Conservation (phyloP, 768 basidiomycete species). For the Lactarius indigo region DNA sequence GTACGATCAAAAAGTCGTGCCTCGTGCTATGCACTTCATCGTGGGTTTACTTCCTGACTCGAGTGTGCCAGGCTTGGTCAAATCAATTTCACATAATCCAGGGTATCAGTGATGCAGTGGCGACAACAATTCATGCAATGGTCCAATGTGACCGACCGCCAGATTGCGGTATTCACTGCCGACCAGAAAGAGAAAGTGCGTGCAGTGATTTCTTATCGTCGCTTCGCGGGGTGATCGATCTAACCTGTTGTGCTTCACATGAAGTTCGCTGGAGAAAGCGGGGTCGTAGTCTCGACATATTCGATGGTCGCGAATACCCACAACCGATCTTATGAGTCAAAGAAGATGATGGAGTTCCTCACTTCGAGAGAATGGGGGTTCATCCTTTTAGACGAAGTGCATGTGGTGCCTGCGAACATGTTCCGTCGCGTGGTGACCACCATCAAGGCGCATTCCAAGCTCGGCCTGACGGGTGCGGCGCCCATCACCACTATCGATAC, state of each 20-base stretch:
- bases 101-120: slow-evolving; percentile 98
- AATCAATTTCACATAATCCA: slow-evolving; percentile 31
- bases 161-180: slow-evolving; percentile 96
- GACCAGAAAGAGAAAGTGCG: slow-evolving; percentile 94
- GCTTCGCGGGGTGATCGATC: slow-evolving; percentile 21
- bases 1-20: slow-evolving; percentile 98
- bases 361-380: slow-evolving; percentile 99
- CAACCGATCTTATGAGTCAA: slow-evolving; percentile 97
- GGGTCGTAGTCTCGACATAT: slow-evolving; percentile 98
- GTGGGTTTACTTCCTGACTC: slow-evolving; percentile 47
- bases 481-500: slow-evolving; percentile 3
- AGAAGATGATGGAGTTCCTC: slow-evolving; percentile 99
- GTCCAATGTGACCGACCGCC: slow-evolving; percentile 95
- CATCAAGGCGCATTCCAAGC: slow-evolving; percentile 98
- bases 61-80: not conserved
- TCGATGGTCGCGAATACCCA: slow-evolving; percentile 99
- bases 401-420: slow-evolving; percentile 98
- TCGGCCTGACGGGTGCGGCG: slow-evolving; percentile 84
- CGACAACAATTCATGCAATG: slow-evolving; percentile 97
- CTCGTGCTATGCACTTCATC: slow-evolving; percentile 96
- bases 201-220: slow-evolving; percentile 10
- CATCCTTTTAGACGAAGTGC: slow-evolving; percentile 95
- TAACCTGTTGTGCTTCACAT: slow-evolving; percentile 9
- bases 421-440: slow-evolving; percentile 97
- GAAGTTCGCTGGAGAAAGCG: slow-evolving; percentile 94